Evolutionary conservation across 495 filamentous ascomycete genomes (phyloP), one percentile per base, ranked within the genome.

Genomic region (Staphylotrichum tortipilum): DNA sequence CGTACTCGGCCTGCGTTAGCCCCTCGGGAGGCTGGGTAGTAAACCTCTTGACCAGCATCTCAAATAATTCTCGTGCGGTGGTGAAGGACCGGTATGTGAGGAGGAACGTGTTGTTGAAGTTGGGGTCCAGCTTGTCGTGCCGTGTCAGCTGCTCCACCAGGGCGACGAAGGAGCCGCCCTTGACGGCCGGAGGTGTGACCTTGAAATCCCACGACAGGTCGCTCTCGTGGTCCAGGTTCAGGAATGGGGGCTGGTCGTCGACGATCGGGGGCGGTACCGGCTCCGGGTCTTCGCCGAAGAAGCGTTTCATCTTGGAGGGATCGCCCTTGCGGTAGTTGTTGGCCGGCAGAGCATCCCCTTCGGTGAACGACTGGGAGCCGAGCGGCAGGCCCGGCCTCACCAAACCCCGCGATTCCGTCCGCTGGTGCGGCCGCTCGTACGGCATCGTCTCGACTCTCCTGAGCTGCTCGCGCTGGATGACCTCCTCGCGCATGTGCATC

Each of bases 11-110:
- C 40, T 78, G 74, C 29, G 71, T 78, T 53, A 98, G 68, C 3
- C 88, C 88, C 53, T 84, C 81, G n/a, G 92, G 90, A 14, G 92
- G 94, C 60, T 96, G 91, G 37, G 92, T 85, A 54, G 80, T 88
- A 68, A 95, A 98, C 38, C 92, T 78, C 59, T 86, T 84, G 10
- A 94, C 88, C 2, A 98, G 75, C 71, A 94, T 77, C 63, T 96
- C 89, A 60, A 97, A 97, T 9, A 98, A 74, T 65, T 97, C 92
- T 2, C 81, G 68, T 7, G 91, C 92, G 11, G 81, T 81, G 0
- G 94, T 97, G 59, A 98, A 98, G 2, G 92, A 98, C 46, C 86
- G 80, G 63, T 97, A 98, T 4, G 94, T 98, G 30, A 97, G 78
- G 14, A 98, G 81, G 78, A 98, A 98, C 7, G 92, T 98, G 59